These are phyloP conservation scores for Ogataea chonburiensis DNA, from an alignment of 805 yeast genomes.

Conservation along the genomic window DNA sequence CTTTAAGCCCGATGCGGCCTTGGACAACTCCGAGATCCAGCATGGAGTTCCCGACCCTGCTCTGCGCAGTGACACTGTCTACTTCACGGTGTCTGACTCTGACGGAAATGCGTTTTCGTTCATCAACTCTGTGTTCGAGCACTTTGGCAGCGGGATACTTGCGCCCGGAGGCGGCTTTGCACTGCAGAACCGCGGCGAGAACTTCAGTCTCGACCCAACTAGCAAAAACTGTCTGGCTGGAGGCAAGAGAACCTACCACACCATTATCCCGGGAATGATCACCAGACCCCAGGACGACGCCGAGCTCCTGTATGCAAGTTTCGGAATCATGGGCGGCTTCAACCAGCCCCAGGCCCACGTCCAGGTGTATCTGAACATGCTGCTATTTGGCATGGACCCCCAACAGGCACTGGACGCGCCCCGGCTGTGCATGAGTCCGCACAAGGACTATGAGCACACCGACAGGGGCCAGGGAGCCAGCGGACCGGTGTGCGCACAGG, in stretches of 20 bases:
- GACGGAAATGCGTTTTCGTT: conserved; percentile 82
- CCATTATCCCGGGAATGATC: conserved; percentile 80
- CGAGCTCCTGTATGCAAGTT: conserved; percentile 61
- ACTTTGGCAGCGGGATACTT: conserved; percentile 69
- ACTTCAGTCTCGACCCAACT: conserved; percentile 60
- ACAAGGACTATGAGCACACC: conserved; percentile 39
- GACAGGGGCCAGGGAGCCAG: conserved; percentile 60
- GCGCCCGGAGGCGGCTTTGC: conserved; percentile 66
- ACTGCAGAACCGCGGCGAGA: conserved; percentile 74
- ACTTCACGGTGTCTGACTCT: conserved; percentile 60
- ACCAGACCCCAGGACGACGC: conserved; percentile 39
- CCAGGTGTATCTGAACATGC: conserved; percentile 68
- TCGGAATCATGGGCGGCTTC: conserved; percentile 70
- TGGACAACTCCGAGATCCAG: conserved; percentile 34
- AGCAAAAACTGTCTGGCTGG: conserved; percentile 64
- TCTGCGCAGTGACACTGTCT: conserved; percentile 68
- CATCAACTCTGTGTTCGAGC: conserved; percentile 68
- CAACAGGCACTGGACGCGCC: conserved; percentile 79
- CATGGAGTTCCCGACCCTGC: conserved; percentile 50
- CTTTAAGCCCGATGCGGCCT: conserved; percentile 41
- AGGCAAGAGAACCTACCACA: conserved; percentile 74
- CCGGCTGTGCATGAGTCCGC: conserved; percentile 61
- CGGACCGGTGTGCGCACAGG: conserved; percentile 61
- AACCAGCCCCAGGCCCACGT: conserved; percentile 87
- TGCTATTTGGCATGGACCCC: conserved; percentile 61